Percentiles rank a stretch among this genome's conserved stretches.
phyloP scores from a whole-genome alignment of 805 yeast genomes.

The Soucietia sequanensis region DNA sequence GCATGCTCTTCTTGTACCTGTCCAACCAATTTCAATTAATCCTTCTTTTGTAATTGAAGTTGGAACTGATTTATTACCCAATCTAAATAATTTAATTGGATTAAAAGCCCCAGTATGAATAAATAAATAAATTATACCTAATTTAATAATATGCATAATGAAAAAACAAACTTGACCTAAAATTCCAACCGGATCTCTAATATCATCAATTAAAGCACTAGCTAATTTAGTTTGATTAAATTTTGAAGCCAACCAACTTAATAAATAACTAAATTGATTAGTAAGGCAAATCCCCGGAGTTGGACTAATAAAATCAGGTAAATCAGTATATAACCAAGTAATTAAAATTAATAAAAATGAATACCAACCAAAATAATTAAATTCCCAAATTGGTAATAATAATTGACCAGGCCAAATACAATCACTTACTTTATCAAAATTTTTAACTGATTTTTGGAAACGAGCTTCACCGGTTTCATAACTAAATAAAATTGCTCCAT shows the following conservation, averaged over 20 bases:
- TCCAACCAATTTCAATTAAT: constrained; percentile 81
- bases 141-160: constrained; percentile 66
- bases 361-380: constrained; percentile 43
- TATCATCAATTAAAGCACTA: constrained; percentile 48
- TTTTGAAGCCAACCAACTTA: constrained; percentile 12
- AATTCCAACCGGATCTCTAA: constrained; percentile 33
- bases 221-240: constrained; percentile 47
- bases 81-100: constrained; percentile 50
- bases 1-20: constrained; percentile 79
- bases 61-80: constrained; percentile 24
- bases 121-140: constrained; percentile 51
- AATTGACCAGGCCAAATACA: constrained; percentile 89
- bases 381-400: constrained; percentile 69
- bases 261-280: constrained; percentile 43
- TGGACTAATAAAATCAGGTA: constrained; percentile 86
- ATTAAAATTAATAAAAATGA: constrained; percentile 41
- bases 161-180: constrained; percentile 69
- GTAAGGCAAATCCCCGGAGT: constrained; percentile 89
- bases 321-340: constrained; percentile 87
- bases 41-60: constrained; percentile 48
- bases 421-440: constrained; percentile 52
- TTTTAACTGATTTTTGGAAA: constrained; percentile 45
- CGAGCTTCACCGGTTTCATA: constrained; percentile 49
- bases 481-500: constrained; percentile 75
- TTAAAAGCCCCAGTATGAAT: constrained; percentile 74